These are phyloP conservation scores for Hypsizygus marmoreus DNA, from an alignment of 768 basidiomycete genomes.

Conservation along the genomic window DNA sequence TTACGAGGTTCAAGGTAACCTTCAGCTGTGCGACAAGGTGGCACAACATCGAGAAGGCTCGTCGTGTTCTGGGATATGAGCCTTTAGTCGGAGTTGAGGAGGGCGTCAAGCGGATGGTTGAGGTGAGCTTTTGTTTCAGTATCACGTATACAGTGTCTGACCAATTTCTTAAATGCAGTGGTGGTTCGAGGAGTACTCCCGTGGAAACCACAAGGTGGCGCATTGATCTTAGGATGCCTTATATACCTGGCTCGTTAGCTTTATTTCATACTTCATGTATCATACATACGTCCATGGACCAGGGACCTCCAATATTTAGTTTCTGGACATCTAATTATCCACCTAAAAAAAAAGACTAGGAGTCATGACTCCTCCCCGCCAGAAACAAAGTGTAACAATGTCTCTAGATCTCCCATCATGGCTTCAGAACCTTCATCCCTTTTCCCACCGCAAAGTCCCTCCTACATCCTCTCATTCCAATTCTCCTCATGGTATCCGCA, in stretches of 20 bases:
- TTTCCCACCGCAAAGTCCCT: conserved; percentile 55
- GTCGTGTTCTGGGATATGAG: conserved; percentile 90
- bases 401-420: too few species aligned
- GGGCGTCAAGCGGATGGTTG: conserved; percentile 77
- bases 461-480: conserved; percentile 70
- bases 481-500: conserved; percentile 85
- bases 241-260: conserved; percentile 7
- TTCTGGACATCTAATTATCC: too few species aligned
- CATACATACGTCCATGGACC: conserved; percentile 4
- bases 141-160: neutral
- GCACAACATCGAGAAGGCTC: conserved; percentile 94
- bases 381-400: too few species aligned
- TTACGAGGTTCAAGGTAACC: conserved; percentile 83
- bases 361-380: too few species aligned
- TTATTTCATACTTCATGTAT: conserved; percentile 10
- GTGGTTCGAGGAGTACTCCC: conserved; percentile 47
- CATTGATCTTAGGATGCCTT: conserved; percentile 24
- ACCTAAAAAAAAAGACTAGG: too few species aligned
- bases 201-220: conserved; percentile 41
- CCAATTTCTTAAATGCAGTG: conserved; percentile 30
- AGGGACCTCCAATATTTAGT: too few species aligned
- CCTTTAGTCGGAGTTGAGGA: conserved; percentile 89
- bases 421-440: conserved; percentile 19
- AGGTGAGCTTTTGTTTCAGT: conserved; percentile 46
- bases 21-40: conserved; percentile 80